These are phyloP conservation scores for Fomitopsis pulvina DNA, from an alignment of 768 basidiomycete species.

Conservation along the genomic window DNA sequence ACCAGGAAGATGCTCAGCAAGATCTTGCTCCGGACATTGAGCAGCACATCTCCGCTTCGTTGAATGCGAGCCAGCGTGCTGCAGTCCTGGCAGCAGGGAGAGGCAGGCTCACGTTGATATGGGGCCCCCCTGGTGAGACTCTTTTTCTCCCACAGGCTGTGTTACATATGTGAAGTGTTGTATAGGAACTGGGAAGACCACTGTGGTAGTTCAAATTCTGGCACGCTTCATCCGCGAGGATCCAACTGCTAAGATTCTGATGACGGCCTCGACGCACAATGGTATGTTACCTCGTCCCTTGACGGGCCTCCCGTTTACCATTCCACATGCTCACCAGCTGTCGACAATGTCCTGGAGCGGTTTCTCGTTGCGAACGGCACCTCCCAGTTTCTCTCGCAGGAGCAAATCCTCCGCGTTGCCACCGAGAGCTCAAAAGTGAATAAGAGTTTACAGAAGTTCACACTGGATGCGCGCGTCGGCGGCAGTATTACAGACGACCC, in stretches of 20 bases:
- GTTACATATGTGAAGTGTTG: background rate
- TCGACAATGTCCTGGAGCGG: slow-evolving; percentile 64
- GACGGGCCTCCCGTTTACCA: too few relatives aligned
- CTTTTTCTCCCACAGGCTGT: background rate
- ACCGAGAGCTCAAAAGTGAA: slow-evolving; percentile 61
- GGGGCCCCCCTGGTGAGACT: slow-evolving; percentile 57
- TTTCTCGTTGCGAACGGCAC: slow-evolving; percentile 44
- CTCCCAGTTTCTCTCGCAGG: slow-evolving; percentile 39
- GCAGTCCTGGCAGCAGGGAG: slow-evolving; percentile 40
- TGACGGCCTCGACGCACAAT: slow-evolving; percentile 70
- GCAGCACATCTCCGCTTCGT: slow-evolving; percentile 3
- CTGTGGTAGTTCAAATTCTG: slow-evolving; percentile 59
- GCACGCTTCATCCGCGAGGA: slow-evolving; percentile 31
- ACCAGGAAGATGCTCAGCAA: background rate
- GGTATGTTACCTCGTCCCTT: too few relatives aligned
- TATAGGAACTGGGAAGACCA: slow-evolving; percentile 66
- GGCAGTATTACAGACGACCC: slow-evolving; percentile 59
- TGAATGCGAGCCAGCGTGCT: slow-evolving; percentile 50
- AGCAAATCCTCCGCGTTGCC: slow-evolving; percentile 60
- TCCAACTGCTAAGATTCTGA: slow-evolving; percentile 43
- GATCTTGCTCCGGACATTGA: too few relatives aligned
- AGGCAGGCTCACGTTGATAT: slow-evolving; percentile 48
- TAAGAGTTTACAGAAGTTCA: slow-evolving; percentile 48
- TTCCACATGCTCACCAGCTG: slow-evolving; percentile 34
- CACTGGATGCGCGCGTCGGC: slow-evolving; percentile 57